Evolutionary conservation across 2,329 filamentous ascomycete genomes (phyloP).

Genomic region (Phialemonium atrogriseum): DNA sequence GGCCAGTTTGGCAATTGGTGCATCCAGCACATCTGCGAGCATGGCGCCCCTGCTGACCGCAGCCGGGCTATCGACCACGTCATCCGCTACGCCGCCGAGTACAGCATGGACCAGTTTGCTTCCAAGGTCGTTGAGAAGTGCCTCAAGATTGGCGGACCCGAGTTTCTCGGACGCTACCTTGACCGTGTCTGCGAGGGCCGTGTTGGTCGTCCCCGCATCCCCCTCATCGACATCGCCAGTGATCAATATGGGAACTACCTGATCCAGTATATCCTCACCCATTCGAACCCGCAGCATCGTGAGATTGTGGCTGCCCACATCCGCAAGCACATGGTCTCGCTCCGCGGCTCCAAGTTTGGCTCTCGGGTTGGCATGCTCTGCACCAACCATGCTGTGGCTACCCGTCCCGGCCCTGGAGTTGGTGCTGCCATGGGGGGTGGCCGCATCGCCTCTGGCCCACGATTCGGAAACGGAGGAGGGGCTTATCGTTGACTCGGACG

Average conservation of each 20-base stretch:
- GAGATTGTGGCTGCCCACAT: constrained; percentile 92
- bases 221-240: constrained; percentile 94
- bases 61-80: constrained; percentile 93
- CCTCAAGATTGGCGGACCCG: constrained; percentile 85
- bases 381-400: constrained; percentile 85
- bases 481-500: constrained; percentile 2
- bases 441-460: constrained; percentile 49
- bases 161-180: constrained; percentile 88
- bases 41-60: constrained; percentile 84
- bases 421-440: constrained; percentile 55
- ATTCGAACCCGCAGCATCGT: constrained; percentile 78
- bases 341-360: constrained; percentile 95
- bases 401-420: constrained; percentile 77
- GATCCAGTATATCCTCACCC: constrained; percentile 92
- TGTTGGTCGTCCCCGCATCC: constrained; percentile 85
- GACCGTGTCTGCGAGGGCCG: constrained; percentile 90
- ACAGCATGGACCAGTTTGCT: constrained; percentile 98
- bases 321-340: constrained; percentile 98
- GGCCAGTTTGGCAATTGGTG: constrained; percentile 99
- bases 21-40: constrained; percentile 98
- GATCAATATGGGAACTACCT: constrained; percentile 99
- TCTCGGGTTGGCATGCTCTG: constrained; percentile 98
- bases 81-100: constrained; percentile 85
- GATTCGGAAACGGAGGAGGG: constrained; percentile 30
- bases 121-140: constrained; percentile 99